These are phyloP conservation scores for Fomitopsis betulina DNA, from an alignment of 1,284 basidiomycete genomes.

Conservation along the genomic window DNA sequence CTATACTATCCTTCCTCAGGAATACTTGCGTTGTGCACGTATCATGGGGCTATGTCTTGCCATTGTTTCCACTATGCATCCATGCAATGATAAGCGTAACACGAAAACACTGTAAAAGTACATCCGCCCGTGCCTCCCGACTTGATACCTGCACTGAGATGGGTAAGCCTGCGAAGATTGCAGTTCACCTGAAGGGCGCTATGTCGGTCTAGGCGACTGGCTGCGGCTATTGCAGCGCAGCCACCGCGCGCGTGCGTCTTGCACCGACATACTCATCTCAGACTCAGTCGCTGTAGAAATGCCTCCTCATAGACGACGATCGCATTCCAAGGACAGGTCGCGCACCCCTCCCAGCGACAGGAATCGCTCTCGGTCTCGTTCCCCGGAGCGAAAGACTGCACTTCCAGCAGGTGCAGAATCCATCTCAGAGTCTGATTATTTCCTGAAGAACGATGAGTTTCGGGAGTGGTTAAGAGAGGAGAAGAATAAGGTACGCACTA, in stretches of 20 bases:
- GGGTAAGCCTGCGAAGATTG: not conserved
- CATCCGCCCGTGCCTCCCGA: not conserved
- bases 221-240: not conserved
- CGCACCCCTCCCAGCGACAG: slow-evolving; percentile 21
- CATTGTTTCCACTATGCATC: slow-evolving; percentile 24
- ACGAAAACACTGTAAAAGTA: slow-evolving; percentile 21
- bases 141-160: not conserved
- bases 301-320: slow-evolving; percentile 23
- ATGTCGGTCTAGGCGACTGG: not conserved
- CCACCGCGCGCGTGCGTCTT: not conserved
- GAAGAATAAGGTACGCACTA: slow-evolving; percentile 58
- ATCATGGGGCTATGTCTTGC: slow-evolving; percentile 25
- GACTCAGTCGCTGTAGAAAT: slow-evolving; percentile 8
- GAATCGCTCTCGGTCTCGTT: slow-evolving; percentile 34
- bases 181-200: too few species aligned
- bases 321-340: slow-evolving; percentile 20
- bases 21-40: slow-evolving; percentile 9
- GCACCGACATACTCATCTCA: not conserved
- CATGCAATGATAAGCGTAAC: slow-evolving; percentile 29
- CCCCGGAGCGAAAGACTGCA: slow-evolving; percentile 35
- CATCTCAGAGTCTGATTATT: slow-evolving; percentile 73
- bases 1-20: slow-evolving; percentile 7
- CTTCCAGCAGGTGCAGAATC: slow-evolving; percentile 51
- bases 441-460: slow-evolving; percentile 74
- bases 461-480: slow-evolving; percentile 74